These are phyloP conservation scores for Clitopilus passeckerianus DNA, from an alignment of 768 basidiomycete species.

Conservation along the genomic window DNA sequence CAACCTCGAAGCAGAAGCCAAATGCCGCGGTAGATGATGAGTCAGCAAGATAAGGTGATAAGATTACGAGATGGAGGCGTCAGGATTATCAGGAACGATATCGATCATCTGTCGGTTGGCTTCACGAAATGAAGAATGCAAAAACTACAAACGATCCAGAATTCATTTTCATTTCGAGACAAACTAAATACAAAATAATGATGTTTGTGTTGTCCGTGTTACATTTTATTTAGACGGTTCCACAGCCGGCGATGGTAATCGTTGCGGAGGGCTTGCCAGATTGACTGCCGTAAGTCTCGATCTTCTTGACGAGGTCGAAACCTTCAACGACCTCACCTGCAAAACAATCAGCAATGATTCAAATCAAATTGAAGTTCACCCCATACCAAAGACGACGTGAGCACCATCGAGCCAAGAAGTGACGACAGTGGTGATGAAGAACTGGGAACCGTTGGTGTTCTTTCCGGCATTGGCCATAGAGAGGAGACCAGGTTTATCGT, in stretches of 20 bases:
- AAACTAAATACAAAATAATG: background rate
- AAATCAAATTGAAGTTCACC: background rate
- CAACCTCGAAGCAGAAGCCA: too few relatives aligned
- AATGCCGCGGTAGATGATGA: too few relatives aligned
- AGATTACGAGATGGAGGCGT: background rate
- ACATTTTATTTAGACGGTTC: conserved; percentile 30
- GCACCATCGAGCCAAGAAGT: conserved; percentile 79
- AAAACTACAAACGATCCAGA: background rate
- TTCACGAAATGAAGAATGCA: background rate
- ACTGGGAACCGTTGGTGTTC: conserved; percentile 84
- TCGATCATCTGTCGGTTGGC: background rate
- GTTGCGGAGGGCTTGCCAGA: conserved; percentile 35
- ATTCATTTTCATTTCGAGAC: background rate
- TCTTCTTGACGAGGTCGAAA: conserved; percentile 43
- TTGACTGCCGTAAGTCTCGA: conserved; percentile 34
- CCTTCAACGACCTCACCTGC: conserved; percentile 65
- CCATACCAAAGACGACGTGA: conserved; percentile 82
- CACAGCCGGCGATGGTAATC: conserved; percentile 53
- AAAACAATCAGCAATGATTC: background rate
- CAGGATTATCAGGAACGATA: background rate
- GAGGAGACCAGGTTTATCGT: conserved; percentile 62
- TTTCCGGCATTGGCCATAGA: conserved; percentile 80
- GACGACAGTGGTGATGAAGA: conserved; percentile 84
- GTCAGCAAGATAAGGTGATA: background rate
- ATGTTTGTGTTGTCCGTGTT: background rate